Conservation (phyloP, 2,329 filamentous ascomycete species). For the Alternaria sp. region DNA sequence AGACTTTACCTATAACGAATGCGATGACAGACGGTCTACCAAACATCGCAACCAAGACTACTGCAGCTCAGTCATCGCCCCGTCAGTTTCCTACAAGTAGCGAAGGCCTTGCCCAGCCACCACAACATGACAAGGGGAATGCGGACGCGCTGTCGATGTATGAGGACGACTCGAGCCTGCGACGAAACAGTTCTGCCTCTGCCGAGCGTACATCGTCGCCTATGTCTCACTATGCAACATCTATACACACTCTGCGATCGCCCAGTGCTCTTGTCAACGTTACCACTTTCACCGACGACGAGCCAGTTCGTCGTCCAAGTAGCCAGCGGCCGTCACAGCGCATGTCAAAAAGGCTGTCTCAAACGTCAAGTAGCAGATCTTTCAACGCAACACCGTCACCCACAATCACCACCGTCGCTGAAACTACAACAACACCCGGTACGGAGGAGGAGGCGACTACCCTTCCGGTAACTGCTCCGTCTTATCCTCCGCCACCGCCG, state of each 20-base stretch:
- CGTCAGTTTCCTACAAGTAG: too few species aligned
- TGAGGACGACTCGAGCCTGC: neutral
- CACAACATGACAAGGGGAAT: neutral
- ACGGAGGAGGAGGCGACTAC: too few species aligned
- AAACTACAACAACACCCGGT: neutral
- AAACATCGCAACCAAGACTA: neutral
- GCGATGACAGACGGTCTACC: neutral
- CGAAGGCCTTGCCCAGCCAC: neutral
- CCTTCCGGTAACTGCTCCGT: neutral
- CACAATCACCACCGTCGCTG: neutral
- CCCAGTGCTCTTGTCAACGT: neutral
- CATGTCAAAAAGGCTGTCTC: neutral
- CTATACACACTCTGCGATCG: neutral
- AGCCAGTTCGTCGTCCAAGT: constrained; percentile 3
- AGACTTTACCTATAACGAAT: neutral
- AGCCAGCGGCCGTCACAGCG: constrained; percentile 7
- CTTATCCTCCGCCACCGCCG: neutral
- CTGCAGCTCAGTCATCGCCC: neutral
- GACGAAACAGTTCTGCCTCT: neutral
- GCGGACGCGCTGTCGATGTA: too few species aligned
- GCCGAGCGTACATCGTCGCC: neutral
- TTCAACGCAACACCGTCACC: neutral
- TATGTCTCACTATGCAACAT: neutral
- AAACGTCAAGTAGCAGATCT: neutral
- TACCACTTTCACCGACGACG: neutral